Evolutionary conservation across 2,329 filamentous ascomycete genomes (phyloP).

Genomic region (Lachnellula arida): DNA sequence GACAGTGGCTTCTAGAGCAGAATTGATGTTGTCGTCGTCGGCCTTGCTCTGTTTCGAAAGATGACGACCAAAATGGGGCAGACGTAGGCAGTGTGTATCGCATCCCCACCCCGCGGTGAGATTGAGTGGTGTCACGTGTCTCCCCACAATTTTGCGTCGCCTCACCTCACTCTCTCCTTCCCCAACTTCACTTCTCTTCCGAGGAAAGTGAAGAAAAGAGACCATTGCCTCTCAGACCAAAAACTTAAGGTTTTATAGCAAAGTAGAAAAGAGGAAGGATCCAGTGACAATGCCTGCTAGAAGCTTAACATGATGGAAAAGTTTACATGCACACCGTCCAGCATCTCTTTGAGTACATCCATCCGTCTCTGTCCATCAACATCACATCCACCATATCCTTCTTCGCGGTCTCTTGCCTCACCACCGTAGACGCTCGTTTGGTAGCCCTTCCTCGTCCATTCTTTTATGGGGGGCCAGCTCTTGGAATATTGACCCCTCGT

Average conservation of each 20-base stretch:
- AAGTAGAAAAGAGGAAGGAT: not conserved
- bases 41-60: slow-evolving; percentile 1
- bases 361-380: not conserved
- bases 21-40: slow-evolving; percentile 9
- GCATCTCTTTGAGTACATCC: too few relatives aligned
- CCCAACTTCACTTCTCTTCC: not conserved
- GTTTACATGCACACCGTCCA: not conserved
- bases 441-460: not conserved
- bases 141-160: not conserved
- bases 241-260: not conserved
- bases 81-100: slow-evolving; percentile 15
- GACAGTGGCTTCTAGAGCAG: slow-evolving; percentile 3
- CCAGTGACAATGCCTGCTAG: not conserved
- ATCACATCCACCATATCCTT: not conserved
- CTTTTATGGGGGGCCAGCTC: not conserved
- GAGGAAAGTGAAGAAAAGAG: too few relatives aligned
- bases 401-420: not conserved
- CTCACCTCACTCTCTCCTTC: not conserved
- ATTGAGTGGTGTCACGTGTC: slow-evolving; percentile 1
- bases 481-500: not conserved
- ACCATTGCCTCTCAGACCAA: too few relatives aligned
- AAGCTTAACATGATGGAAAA: not conserved
- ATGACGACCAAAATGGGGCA: slow-evolving; percentile 8
- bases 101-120: slow-evolving; percentile 3
- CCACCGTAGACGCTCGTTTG: not conserved